Evolutionary conservation across 2,329 filamentous ascomycete species (phyloP).

Genomic region (Penicillium fuscoglaucum): DNA sequence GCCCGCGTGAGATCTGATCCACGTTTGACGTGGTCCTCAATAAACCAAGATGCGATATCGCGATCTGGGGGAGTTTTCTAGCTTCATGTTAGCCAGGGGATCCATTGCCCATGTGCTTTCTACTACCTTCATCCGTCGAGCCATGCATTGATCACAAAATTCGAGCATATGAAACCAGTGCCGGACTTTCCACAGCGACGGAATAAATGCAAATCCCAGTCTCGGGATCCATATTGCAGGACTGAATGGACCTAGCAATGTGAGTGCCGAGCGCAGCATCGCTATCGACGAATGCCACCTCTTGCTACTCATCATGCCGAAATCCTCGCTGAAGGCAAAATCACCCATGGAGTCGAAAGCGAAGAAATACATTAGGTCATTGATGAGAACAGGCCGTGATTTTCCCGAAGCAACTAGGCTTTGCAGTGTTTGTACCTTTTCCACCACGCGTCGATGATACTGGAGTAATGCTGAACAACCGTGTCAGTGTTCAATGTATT

Average conservation of each 20-base stretch:
- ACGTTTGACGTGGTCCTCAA: conserved; percentile 9
- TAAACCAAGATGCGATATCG: conserved; percentile 15
- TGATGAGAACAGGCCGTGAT: conserved; percentile 3
- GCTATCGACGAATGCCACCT: conserved; percentile 18
- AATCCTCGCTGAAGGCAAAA: conserved; percentile 42
- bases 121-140: conserved; percentile 22
- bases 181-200: conserved; percentile 7
- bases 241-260: conserved; percentile 16
- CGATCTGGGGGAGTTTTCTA: conserved; percentile 1
- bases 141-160: conserved; percentile 36
- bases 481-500: background rate
- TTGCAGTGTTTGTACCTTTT: background rate
- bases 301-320: conserved; percentile 34
- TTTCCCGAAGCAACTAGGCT: background rate
- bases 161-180: conserved; percentile 14
- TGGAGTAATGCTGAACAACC: background rate
- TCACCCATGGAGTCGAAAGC: conserved; percentile 47
- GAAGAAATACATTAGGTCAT: conserved; percentile 30
- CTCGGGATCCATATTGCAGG: conserved; percentile 25
- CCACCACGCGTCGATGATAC: background rate
- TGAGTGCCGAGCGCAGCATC: conserved; percentile 18
- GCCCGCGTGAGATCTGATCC: background rate
- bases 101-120: background rate
- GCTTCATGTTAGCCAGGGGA: background rate
- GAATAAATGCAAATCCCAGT: conserved; percentile 21